Percentiles rank a stretch among this genome's conserved stretches.
Conservation (phyloP, 1,139 yeast species). For the Sugiyamaella novakii region DNA sequence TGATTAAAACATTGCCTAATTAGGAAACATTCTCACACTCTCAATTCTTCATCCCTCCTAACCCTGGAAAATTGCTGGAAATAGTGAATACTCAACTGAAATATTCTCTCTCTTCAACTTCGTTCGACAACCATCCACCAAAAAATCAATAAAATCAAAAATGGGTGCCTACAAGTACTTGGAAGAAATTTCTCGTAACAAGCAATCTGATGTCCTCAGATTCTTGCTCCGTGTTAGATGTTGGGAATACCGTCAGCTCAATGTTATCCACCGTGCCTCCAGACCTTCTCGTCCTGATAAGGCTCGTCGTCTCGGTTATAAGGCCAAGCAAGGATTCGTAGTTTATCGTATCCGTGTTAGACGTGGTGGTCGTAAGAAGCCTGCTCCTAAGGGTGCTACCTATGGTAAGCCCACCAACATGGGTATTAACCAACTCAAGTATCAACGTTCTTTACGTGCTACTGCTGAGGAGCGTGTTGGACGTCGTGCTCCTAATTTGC, state of each 20-base stretch:
- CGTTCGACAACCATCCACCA: slow-evolving; percentile 19
- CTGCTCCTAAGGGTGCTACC: slow-evolving; percentile 99
- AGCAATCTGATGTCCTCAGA: slow-evolving; percentile 99
- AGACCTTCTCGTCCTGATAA: slow-evolving; percentile 99
- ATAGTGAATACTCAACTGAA: background rate
- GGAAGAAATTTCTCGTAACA: slow-evolving; percentile 99
- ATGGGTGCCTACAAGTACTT: slow-evolving; percentile 99
- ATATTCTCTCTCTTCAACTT: slow-evolving; percentile 10
- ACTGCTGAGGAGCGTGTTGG: slow-evolving; percentile 99
- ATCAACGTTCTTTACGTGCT: slow-evolving; percentile 97
- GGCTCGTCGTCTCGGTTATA: slow-evolving; percentile 99
- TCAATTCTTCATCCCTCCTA: no score
- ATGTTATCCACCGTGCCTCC: slow-evolving; percentile 97
- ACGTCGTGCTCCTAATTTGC: slow-evolving; percentile 97
- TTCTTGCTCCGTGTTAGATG: slow-evolving; percentile 99
- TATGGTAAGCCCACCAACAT: slow-evolving; percentile 99
- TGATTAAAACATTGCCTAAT: background rate
- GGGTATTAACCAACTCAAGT: slow-evolving; percentile 99
- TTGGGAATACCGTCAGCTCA: slow-evolving; percentile 99
- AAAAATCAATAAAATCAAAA: slow-evolving; percentile 26
- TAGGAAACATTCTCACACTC: background rate
- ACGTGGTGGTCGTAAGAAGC: slow-evolving; percentile 99
- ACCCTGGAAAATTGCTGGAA: slow-evolving; percentile 3
- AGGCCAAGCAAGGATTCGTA: slow-evolving; percentile 99
- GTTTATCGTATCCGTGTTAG: slow-evolving; percentile 99